A percentile compares a stretch with the other conserved stretches of the same genome.
Conservation (phyloP, 1,284 basidiomycete species). For the Ustilago nuda region DNA sequence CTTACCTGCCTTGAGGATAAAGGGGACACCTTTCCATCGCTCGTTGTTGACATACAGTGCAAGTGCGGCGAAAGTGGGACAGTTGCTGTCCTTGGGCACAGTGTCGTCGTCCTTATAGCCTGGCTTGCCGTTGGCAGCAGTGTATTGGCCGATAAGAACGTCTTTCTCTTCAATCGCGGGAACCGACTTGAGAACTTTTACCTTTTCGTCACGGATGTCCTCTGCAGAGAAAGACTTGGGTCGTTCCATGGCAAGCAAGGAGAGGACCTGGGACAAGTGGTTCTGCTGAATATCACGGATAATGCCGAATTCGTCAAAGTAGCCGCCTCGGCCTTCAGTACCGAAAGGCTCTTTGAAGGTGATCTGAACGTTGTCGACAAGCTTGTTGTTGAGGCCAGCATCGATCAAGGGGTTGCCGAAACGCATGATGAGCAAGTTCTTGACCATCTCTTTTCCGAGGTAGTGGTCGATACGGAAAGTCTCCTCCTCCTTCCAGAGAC, state of each 20-base stretch:
- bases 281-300: slow-evolving; percentile 70
- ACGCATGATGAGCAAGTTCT: slow-evolving; percentile 67
- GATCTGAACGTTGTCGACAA: slow-evolving; percentile 70
- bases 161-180: slow-evolving; percentile 65
- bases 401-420: slow-evolving; percentile 68
- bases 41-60: slow-evolving; percentile 65
- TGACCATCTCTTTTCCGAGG: slow-evolving; percentile 69
- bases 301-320: slow-evolving; percentile 71
- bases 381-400: slow-evolving; percentile 65
- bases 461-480: slow-evolving; percentile 70
- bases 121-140: slow-evolving; percentile 67
- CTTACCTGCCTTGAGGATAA: slow-evolving; percentile 69
- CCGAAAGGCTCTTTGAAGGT: slow-evolving; percentile 70
- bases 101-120: slow-evolving; percentile 70
- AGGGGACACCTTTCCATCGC: slow-evolving; percentile 67
- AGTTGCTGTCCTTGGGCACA: slow-evolving; percentile 70
- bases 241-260: slow-evolving; percentile 69
- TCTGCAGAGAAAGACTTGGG: slow-evolving; percentile 69
- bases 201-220: slow-evolving; percentile 69
- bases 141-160: slow-evolving; percentile 69
- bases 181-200: slow-evolving; percentile 68
- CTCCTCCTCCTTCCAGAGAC: slow-evolving; percentile 68
- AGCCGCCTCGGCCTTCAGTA: slow-evolving; percentile 70
- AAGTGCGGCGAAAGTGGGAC: slow-evolving; percentile 69
- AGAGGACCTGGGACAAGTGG: slow-evolving; percentile 69